These are phyloP conservation scores for Ophiosphaerella narmari DNA, from an alignment of 2,329 filamentous ascomycete species.

Conservation along the genomic window DNA sequence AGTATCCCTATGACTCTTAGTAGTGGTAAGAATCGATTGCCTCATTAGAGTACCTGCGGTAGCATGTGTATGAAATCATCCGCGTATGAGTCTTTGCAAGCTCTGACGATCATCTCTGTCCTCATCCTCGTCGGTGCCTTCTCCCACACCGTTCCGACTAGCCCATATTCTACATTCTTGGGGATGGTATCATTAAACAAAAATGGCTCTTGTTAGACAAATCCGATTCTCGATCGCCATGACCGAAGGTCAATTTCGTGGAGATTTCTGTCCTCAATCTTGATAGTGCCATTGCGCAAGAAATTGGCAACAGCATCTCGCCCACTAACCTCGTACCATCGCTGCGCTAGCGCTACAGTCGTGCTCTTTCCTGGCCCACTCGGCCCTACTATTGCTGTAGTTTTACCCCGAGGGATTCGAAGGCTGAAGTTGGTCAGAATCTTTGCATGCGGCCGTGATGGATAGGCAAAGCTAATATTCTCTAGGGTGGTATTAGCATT, in stretches of 20 bases:
- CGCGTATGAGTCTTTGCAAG: conserved; percentile 82
- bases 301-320: conserved; percentile 16
- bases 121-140: conserved; percentile 58
- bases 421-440: conserved; percentile 83
- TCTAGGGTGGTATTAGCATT: conserved; percentile 30
- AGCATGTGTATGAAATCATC: conserved; percentile 83
- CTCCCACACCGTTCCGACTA: conserved; percentile 68
- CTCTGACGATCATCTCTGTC: conserved; percentile 62
- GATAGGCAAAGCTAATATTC: conserved; percentile 31
- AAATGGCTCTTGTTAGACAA: conserved; percentile 90
- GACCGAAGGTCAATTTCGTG: conserved; percentile 79
- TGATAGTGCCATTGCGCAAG: conserved; percentile 27
- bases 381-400: conserved; percentile 87
- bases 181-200: conserved; percentile 87
- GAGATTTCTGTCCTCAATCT: conserved; percentile 59
- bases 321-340: conserved; percentile 71
- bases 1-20: conserved; percentile 66
- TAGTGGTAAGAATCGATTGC: conserved; percentile 54
- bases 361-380: conserved; percentile 94
- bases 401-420: conserved; percentile 83
- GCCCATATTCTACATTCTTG: conserved; percentile 84
- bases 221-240: conserved; percentile 85
- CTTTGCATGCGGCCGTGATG: conserved; percentile 71
- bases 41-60: conserved; percentile 12
- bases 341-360: conserved; percentile 83